Percentiles rank a stretch among this genome's conserved stretches.
These are phyloP conservation scores for Microbotryomycetes sp. DNA, from an alignment of 1,284 basidiomycete genomes.

Conservation along the genomic window DNA sequence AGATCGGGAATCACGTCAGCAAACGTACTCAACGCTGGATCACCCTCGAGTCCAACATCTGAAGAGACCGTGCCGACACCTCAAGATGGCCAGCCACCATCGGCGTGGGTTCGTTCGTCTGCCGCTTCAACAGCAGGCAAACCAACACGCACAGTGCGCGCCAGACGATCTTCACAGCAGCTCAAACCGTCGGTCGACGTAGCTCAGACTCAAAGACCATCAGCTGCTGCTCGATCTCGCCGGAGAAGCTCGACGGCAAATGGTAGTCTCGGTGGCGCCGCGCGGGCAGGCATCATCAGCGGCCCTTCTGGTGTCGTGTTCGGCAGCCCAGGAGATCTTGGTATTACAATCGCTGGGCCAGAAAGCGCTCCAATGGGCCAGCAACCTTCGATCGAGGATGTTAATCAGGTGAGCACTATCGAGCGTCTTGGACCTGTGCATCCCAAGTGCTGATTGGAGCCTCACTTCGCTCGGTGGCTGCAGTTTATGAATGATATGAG, in stretches of 20 bases:
- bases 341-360: not conserved
- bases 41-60: not conserved
- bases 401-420: slow-evolving; percentile 7
- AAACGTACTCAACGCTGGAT: not conserved
- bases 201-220: not conserved
- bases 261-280: not conserved
- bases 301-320: not conserved
- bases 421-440: not conserved
- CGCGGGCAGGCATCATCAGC: not conserved
- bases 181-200: not conserved
- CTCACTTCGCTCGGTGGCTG: not conserved
- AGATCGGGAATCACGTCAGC: too few relatives aligned
- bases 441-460: not conserved
- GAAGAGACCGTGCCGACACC: not conserved
- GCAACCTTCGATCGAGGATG: slow-evolving; percentile 9
- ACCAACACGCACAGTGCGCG: too few relatives aligned
- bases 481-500: slow-evolving; percentile 23
- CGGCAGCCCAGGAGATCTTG: not conserved
- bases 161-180: not conserved
- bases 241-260: not conserved
- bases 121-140: too few relatives aligned
- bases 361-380: not conserved
- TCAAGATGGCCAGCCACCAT: not conserved
- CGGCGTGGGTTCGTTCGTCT: not conserved
- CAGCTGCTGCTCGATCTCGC: not conserved